These are phyloP conservation scores for Zostera marina DNA, from an alignment of 116 monocot species.

Conservation along the genomic window DNA sequence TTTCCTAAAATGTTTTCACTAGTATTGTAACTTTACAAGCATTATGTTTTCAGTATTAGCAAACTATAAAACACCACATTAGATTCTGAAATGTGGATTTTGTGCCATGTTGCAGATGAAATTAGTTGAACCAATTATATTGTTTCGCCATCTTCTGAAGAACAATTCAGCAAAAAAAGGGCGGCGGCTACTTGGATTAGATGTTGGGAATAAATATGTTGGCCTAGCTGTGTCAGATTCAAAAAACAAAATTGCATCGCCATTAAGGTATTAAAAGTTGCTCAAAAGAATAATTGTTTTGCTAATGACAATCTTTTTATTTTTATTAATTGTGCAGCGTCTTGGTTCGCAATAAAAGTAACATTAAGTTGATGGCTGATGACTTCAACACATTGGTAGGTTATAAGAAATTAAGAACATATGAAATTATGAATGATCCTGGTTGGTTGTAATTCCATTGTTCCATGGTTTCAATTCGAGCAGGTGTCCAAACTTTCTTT, in stretches of 20 bases:
- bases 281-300: background rate
- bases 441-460: no score
- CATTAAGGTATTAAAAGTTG: slow-evolving; percentile 37
- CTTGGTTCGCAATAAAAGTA: slow-evolving; percentile 58
- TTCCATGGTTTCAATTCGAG: background rate
- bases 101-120: slow-evolving; percentile 36
- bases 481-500: slow-evolving; percentile 51
- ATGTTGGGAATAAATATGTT: slow-evolving; percentile 80
- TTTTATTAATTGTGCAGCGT: slow-evolving; percentile 46
- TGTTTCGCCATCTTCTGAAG: slow-evolving; percentile 40
- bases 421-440: background rate
- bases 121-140: slow-evolving; percentile 39
- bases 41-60: background rate
- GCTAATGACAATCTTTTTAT: background rate
- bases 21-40: background rate
- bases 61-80: background rate
- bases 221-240: slow-evolving; percentile 76
- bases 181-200: slow-evolving; percentile 66
- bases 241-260: slow-evolving; percentile 47
- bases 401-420: background rate
- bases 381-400: slow-evolving; percentile 71
- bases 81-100: background rate
- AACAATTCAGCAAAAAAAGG: slow-evolving; percentile 9
- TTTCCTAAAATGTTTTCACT: no score
- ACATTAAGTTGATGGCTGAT: slow-evolving; percentile 56